Evolutionary conservation across 345 rosid species (phyloP).

Genomic region (Lepidium africanum): DNA sequence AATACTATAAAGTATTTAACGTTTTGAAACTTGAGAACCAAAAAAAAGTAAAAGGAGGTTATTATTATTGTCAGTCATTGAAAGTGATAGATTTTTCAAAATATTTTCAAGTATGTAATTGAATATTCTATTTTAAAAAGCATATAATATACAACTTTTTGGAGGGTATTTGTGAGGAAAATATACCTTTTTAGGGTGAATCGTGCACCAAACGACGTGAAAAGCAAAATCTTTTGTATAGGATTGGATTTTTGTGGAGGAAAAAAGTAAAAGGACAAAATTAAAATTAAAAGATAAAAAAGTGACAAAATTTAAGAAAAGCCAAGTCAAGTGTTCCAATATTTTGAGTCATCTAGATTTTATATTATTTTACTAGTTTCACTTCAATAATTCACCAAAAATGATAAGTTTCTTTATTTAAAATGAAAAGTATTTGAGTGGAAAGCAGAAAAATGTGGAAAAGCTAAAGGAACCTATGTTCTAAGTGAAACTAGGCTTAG

Average conservation of each 20-base stretch:
- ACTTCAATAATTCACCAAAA: conserved; percentile 11
- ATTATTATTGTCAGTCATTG: conserved; percentile 17
- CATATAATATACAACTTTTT: conserved; percentile 1
- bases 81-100: conserved; percentile 7
- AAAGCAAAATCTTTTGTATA: conserved; percentile 20
- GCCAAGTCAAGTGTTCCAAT: conserved; percentile 13
- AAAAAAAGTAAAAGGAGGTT: conserved; percentile 15
- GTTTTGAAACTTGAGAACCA: conserved; percentile 12
- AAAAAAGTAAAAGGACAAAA: conserved; percentile 4
- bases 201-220: conserved; percentile 10
- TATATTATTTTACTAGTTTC: not conserved
- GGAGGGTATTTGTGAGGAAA: conserved; percentile 4
- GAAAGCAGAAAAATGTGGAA: not conserved
- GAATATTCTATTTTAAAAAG: not conserved
- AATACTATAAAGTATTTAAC: conserved; percentile 2
- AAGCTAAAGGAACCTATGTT: not conserved
- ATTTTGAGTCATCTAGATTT: not conserved
- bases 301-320: not conserved
- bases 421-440: not conserved
- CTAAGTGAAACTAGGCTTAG: not conserved
- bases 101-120: not conserved
- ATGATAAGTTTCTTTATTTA: not conserved
- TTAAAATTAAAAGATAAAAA: not conserved
- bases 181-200: not conserved
- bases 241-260: not conserved